A percentile compares a stretch with the other conserved stretches of the same genome.
phyloP scores from a whole-genome alignment of 257 asterid genomes.

The Solanum etuberosum region DNA sequence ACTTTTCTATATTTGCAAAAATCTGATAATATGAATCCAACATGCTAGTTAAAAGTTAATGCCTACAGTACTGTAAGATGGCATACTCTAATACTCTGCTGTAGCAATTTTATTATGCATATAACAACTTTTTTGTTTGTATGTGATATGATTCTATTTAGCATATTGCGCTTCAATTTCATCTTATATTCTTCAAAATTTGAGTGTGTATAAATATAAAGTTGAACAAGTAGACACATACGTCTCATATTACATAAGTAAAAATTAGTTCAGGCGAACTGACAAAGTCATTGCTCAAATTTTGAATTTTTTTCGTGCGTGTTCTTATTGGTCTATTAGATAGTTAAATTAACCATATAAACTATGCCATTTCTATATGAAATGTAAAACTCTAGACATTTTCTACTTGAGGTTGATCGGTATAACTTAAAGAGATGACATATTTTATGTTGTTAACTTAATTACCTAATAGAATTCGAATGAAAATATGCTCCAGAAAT shows the following conservation, averaged over 20 bases:
- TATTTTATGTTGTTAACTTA: not conserved
- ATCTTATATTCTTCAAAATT: too few species aligned
- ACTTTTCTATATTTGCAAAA: not conserved
- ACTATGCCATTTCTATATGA: not conserved
- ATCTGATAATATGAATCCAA: not conserved
- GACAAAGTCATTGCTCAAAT: too few species aligned
- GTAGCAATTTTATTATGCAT: not conserved
- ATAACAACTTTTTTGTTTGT: not conserved
- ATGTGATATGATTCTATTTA: not conserved
- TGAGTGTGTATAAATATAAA: not conserved
- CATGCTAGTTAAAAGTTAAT: not conserved
- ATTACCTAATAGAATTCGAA: not conserved
- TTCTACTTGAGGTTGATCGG: not conserved
- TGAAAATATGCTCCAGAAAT: too few species aligned
- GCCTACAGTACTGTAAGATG: not conserved
- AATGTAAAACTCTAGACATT: not conserved
- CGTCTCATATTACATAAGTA: too few species aligned
- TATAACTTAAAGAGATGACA: too few species aligned
- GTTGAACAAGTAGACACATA: not conserved
- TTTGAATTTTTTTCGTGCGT: not conserved
- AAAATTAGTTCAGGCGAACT: too few species aligned
- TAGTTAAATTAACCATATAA: not conserved
- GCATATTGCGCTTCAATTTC: too few species aligned
- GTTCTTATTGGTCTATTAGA: not conserved
- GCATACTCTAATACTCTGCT: not conserved